phyloP scores from a whole-genome alignment of 1,284 basidiomycete species.

The Trametes hirsuta region DNA sequence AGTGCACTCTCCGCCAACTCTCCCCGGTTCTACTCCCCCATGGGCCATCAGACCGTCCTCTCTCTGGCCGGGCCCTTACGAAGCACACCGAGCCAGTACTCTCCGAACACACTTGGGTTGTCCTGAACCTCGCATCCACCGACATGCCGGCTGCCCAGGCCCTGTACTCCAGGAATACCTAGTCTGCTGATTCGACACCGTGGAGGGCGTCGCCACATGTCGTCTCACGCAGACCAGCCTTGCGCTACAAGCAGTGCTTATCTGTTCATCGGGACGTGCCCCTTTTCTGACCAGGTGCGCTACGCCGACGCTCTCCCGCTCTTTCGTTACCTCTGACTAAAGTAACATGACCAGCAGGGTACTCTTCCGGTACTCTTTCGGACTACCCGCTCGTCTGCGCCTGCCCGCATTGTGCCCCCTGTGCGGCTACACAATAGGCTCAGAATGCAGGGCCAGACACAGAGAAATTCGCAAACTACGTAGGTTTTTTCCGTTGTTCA shows the following conservation, averaged over 20 bases:
- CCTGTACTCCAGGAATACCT: not conserved
- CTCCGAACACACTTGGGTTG: too few species aligned
- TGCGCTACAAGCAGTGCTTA: constrained; percentile 1
- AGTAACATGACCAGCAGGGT: not conserved
- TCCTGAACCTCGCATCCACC: too few species aligned
- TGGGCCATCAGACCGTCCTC: not conserved
- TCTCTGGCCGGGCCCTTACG: not conserved
- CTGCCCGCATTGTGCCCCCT: too few species aligned
- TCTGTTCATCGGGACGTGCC: not conserved
- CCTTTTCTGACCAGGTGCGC: not conserved
- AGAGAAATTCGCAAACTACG: too few species aligned
- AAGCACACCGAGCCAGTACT: not conserved
- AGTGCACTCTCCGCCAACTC: not conserved
- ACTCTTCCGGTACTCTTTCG: too few species aligned
- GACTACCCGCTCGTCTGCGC: too few species aligned
- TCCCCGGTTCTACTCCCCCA: constrained; percentile 3
- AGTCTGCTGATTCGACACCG: constrained; percentile 2
- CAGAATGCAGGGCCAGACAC: too few species aligned
- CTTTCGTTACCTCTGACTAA: not conserved
- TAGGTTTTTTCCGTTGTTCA: too few species aligned
- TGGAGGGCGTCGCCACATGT: not conserved
- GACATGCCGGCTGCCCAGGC: not conserved
- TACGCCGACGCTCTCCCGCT: not conserved
- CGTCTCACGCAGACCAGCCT: not conserved
- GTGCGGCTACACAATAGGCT: too few species aligned